A percentile compares a stretch with the other conserved stretches of the same genome.
Conservation (phyloP, 2,329 filamentous ascomycete genomes). For the Talaromyces funiculosus region DNA sequence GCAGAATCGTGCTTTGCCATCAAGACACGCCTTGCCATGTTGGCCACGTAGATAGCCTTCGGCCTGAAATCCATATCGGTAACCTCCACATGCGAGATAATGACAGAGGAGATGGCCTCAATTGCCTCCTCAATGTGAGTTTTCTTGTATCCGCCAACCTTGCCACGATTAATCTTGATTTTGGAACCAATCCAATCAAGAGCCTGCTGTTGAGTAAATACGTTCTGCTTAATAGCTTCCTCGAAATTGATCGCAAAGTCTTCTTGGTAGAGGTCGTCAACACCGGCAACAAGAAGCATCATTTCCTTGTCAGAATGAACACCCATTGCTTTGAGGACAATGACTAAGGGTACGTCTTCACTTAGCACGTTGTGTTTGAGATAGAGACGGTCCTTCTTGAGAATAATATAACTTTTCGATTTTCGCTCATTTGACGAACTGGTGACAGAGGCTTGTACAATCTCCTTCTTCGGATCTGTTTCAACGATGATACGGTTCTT, state of each 20-base stretch:
- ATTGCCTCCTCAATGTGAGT: slow-evolving; percentile 88
- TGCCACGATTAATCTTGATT: slow-evolving; percentile 75
- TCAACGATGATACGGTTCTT: slow-evolving; percentile 99
- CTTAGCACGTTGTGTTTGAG: slow-evolving; percentile 89
- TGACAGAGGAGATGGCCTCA: slow-evolving; percentile 84
- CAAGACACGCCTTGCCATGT: slow-evolving; percentile 93
- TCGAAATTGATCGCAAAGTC: slow-evolving; percentile 95
- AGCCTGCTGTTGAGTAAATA: slow-evolving; percentile 92
- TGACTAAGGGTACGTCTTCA: slow-evolving; percentile 91
- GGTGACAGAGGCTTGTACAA: slow-evolving; percentile 92
- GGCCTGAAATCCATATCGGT: slow-evolving; percentile 88
- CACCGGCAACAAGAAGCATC: slow-evolving; percentile 79
- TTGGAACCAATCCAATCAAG: slow-evolving; percentile 84
- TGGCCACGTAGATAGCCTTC: slow-evolving; percentile 93
- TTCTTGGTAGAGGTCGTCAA: slow-evolving; percentile 84
- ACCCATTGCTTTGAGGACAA: slow-evolving; percentile 87
- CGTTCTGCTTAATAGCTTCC: slow-evolving; percentile 73
- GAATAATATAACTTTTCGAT: slow-evolving; percentile 90
- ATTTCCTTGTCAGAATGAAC: slow-evolving; percentile 95
- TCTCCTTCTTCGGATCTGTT: slow-evolving; percentile 81
- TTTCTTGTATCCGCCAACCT: slow-evolving; percentile 56
- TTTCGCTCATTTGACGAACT: slow-evolving; percentile 97
- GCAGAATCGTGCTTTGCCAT: slow-evolving; percentile 89
- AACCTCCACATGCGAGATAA: slow-evolving; percentile 92
- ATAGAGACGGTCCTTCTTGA: slow-evolving; percentile 88